Base-by-base conservation (phyloP, 176 grass and related monocot species). In the Guadua angustifolia region DNA sequence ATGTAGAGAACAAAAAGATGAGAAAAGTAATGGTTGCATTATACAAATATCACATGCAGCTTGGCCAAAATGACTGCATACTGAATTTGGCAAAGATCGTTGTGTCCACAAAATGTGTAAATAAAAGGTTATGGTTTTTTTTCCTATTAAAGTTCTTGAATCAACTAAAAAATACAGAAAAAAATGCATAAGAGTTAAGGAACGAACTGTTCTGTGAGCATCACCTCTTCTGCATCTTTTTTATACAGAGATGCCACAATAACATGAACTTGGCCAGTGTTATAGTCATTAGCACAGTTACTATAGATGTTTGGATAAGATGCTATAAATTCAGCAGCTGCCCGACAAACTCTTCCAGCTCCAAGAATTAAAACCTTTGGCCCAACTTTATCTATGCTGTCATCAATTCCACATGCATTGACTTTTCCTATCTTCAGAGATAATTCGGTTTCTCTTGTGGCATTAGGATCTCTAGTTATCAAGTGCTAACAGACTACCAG, bases 301-400 rank as follows among this genome's bases (percentile, higher is more conserved):
- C 10, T 52, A 43, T 59, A 61, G 29, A 58, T 77, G 52, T 77
- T 84, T 86, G 58, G 46, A 61, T 53, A 69, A 63, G 92, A 91
- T 59, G 92, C 61, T 75, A 98, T 85, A 82, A 98, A 98, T 45
- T 91, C 89, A 21, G 93, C 95, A 81, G 95, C 92, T 67, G 95
- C 87, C 57, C 92, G 85, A 64, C 92, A 98, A 86, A 98, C 95
- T 86, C 92, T 84, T 25, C 95, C 95, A 80, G 95, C 92, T 81
- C 95, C 95, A 70, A 98, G 91, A 86, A 98, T 93, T 85, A 98
- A 87, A 87, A 98, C 91, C 55, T 86, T 86, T 63, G 86, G 79
- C 55, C 82, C 70, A 77, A 76, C 82, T 88, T 86, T 82, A 75
- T 65, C 64, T 45, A 89, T 47, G 61, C 49, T 82, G 47, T 78